phyloP scores from a whole-genome alignment of 805 yeast species.

The Candida pseudoglaebosa region DNA sequence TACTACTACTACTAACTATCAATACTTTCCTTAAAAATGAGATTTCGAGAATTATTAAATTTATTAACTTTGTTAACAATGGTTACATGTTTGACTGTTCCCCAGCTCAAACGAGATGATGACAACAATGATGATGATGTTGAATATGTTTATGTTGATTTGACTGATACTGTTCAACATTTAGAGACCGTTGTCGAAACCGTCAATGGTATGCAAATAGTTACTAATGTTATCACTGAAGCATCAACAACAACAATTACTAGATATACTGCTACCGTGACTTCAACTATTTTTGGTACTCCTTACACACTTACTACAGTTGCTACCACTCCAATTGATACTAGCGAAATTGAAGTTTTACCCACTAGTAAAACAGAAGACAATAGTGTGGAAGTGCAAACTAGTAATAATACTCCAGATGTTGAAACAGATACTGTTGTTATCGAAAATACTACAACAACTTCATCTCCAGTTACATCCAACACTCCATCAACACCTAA shows the following conservation, averaged over 20 bases:
- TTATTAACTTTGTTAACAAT: constrained; percentile 18
- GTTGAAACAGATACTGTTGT: constrained; percentile 11
- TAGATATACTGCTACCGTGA: constrained; percentile 40
- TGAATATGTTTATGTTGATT: constrained; percentile 27
- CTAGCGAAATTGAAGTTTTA: constrained; percentile 10
- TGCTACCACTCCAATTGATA: constrained; percentile 26
- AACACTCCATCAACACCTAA: constrained; percentile 9
- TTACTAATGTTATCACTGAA: constrained; percentile 23
- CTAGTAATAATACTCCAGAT: constrained; percentile 9
- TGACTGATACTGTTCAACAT: constrained; percentile 33
- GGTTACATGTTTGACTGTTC: constrained; percentile 18
- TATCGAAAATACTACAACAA: constrained; percentile 10
- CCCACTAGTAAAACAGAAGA: constrained; percentile 3
- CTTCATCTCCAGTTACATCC: constrained; percentile 14
- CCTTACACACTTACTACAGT: constrained; percentile 35
- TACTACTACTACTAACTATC: constrained; percentile 14
- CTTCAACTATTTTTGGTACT: constrained; percentile 38
- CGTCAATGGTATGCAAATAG: constrained; percentile 28
- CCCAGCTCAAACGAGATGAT: constrained; percentile 13
- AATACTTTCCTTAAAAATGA: constrained; percentile 24
- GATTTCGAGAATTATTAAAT: constrained; percentile 21
- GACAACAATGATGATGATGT: constrained; percentile 19
- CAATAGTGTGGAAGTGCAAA: no score
- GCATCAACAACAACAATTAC: constrained; percentile 37
- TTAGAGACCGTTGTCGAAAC: constrained; percentile 29